phyloP scores from a whole-genome alignment of 495 filamentous ascomycete species.

The Podospora conica region DNA sequence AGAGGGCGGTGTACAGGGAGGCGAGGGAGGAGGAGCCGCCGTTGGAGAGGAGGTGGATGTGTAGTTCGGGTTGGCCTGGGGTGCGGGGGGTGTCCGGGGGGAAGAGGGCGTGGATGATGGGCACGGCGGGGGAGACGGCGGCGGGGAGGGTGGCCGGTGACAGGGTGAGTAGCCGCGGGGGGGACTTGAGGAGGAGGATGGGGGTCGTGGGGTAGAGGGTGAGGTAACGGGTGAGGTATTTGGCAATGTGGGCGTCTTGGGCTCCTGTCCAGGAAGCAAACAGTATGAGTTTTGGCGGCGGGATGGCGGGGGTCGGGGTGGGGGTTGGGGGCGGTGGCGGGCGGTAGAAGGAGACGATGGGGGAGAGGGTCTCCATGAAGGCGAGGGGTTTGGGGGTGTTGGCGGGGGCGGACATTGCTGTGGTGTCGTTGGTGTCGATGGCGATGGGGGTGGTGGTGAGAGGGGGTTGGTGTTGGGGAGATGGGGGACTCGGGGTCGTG shows the following conservation, averaged over 20 bases:
- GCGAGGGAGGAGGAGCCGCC: conserved; percentile 30
- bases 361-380: conserved; percentile 9
- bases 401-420: not conserved
- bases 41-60: conserved; percentile 37
- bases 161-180: not conserved
- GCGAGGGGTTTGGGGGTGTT: not conserved
- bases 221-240: conserved; percentile 34
- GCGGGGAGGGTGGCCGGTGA: not conserved
- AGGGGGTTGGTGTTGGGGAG: not conserved
- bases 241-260: conserved; percentile 35
- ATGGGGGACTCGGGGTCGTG: not conserved
- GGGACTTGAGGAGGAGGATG: conserved; percentile 32
- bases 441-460: not conserved
- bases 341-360: conserved; percentile 1
- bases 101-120: conserved; percentile 1
- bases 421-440: not conserved
- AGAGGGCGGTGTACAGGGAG: conserved; percentile 20
- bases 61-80: conserved; percentile 17
- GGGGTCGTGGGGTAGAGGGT: conserved; percentile 27
- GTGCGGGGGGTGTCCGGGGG: not conserved
- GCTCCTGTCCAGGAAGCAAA: conserved; percentile 37
- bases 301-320: not conserved
- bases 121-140: not conserved
- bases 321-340: not conserved
- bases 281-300: conserved; percentile 26